A percentile compares a stretch with the other conserved stretches of the same genome.
These are phyloP conservation scores for Albizia julibrissin DNA, from an alignment of 306 rosid species.

Conservation along the genomic window DNA sequence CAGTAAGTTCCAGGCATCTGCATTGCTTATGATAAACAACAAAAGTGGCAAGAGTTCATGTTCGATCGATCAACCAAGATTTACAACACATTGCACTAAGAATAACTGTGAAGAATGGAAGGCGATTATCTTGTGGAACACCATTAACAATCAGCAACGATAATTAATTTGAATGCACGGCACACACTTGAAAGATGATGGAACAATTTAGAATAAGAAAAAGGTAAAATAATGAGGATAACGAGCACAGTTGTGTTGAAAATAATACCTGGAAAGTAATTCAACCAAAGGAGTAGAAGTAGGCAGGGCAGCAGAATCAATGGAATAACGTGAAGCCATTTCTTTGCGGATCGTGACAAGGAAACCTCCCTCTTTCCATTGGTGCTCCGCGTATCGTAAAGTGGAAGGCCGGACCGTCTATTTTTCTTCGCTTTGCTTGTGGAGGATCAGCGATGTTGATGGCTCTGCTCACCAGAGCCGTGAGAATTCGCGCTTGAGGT, in stretches of 20 bases:
- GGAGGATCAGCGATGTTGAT: not conserved
- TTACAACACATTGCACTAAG: too few species aligned
- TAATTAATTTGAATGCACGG: not conserved
- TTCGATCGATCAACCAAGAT: too few species aligned
- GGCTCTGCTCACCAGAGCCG: slow-evolving; percentile 5
- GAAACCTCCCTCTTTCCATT: slow-evolving; percentile 34
- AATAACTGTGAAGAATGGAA: too few species aligned
- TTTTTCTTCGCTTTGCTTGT: slow-evolving; percentile 2
- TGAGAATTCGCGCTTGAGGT: not conserved
- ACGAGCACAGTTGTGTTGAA: not conserved
- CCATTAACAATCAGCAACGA: too few species aligned
- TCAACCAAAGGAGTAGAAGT: slow-evolving; percentile 22
- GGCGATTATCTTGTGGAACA: too few species aligned
- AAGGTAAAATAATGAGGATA: not conserved
- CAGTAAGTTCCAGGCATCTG: too few species aligned
- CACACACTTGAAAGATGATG: not conserved
- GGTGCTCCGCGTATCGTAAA: slow-evolving; percentile 34
- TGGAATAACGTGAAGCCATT: slow-evolving; percentile 51
- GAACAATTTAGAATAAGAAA: not conserved
- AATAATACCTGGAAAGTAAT: not conserved
- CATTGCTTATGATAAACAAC: too few species aligned
- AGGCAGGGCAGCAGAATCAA: slow-evolving; percentile 46
- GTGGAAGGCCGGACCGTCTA: slow-evolving; percentile 35
- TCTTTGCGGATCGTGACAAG: slow-evolving; percentile 27
- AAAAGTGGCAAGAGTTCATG: too few species aligned